Conservation (phyloP, 2,329 filamentous ascomycete species). For the Aspergillus persii region DNA sequence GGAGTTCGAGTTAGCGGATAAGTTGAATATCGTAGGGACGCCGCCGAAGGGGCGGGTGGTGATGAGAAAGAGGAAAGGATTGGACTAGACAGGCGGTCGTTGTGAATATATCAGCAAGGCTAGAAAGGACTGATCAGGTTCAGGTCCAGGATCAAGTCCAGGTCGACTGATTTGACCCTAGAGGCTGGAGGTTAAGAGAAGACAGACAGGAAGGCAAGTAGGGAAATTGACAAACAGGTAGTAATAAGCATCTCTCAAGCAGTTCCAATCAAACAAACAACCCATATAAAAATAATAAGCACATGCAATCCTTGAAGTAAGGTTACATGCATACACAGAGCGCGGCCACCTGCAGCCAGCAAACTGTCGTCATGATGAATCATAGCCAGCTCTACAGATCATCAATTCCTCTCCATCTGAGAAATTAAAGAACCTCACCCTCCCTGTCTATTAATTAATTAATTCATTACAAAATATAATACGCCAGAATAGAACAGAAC, state of each 20-base stretch:
- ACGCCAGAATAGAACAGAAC: no score
- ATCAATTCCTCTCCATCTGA: not conserved
- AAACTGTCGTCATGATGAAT: constrained; percentile 22
- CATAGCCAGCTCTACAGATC: constrained; percentile 1
- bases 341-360: no score
- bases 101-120: not conserved
- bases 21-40: not conserved
- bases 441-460: not conserved
- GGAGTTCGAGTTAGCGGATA: not conserved
- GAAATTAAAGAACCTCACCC: not conserved
- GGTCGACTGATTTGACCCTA: no score
- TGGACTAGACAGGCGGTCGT: not conserved
- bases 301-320: not conserved
- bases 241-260: no score
- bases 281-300: no score
- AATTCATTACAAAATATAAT: not conserved
- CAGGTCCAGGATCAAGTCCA: no score
- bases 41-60: not conserved
- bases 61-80: not conserved
- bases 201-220: no score
- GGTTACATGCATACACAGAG: not conserved
- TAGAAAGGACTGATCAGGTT: not conserved
- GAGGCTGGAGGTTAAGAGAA: no score
- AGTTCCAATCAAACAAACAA: no score
- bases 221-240: no score